Conservation (phyloP, 2,329 filamentous ascomycete genomes). For the Phialophora verrucosa region DNA sequence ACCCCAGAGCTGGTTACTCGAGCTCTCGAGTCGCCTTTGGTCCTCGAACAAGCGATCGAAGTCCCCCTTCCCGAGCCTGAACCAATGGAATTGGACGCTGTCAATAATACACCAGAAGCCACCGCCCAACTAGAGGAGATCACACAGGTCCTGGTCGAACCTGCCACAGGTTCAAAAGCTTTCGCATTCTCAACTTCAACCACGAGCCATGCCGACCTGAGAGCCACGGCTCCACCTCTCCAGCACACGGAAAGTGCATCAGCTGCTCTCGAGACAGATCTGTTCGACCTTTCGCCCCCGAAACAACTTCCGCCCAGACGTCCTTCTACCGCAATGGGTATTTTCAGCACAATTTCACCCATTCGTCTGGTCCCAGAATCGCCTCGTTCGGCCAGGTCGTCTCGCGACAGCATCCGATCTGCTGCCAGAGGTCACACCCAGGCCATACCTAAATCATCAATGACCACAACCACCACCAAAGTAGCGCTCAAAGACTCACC, state of each 20-base stretch:
- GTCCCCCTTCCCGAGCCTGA: slow-evolving; percentile 37
- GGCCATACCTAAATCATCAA: slow-evolving; percentile 10
- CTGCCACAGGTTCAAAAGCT: slow-evolving; percentile 27
- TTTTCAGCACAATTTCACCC: slow-evolving; percentile 34
- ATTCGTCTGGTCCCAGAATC: slow-evolving; percentile 39
- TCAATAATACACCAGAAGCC: slow-evolving; percentile 29
- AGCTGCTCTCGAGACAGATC: slow-evolving; percentile 29
- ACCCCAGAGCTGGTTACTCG: slow-evolving; percentile 7
- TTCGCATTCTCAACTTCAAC: slow-evolving; percentile 39
- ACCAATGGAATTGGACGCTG: slow-evolving; percentile 31
- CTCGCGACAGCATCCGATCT: slow-evolving; percentile 12
- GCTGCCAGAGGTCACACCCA: slow-evolving; percentile 10
- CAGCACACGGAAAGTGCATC: slow-evolving; percentile 27
- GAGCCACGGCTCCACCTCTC: slow-evolving; percentile 14
- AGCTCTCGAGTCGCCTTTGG: slow-evolving; percentile 18
- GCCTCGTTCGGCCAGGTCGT: slow-evolving; percentile 26
- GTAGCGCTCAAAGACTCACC: slow-evolving; percentile 34
- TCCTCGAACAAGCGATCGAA: slow-evolving; percentile 33
- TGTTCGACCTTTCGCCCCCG: slow-evolving; percentile 38
- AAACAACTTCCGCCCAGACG: slow-evolving; percentile 35
- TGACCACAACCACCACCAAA: slow-evolving; percentile 31
- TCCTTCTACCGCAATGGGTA: slow-evolving; percentile 39
- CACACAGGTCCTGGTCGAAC: slow-evolving; percentile 39
- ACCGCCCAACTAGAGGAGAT: slow-evolving; percentile 39
- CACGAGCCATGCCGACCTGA: slow-evolving; percentile 25